Conservation (phyloP, 2,329 filamentous ascomycete genomes). For the Fusarium transvaalense region DNA sequence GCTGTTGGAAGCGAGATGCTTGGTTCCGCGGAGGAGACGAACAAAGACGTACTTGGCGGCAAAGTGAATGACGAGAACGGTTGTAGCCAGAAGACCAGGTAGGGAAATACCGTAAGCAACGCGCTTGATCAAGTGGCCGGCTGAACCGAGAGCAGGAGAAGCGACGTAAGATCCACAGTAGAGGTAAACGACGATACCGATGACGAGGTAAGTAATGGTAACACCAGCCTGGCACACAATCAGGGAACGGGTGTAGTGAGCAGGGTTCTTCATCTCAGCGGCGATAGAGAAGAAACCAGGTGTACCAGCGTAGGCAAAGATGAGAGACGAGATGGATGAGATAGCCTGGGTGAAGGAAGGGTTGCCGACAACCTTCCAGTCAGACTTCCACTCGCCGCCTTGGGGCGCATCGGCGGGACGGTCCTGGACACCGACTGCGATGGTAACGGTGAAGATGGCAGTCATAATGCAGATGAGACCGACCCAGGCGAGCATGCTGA, state of each 20-base stretch:
- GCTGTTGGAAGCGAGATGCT: conserved; percentile 50
- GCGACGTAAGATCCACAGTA: conserved; percentile 62
- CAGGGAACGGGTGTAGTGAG: conserved; percentile 46
- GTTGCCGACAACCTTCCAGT: conserved; percentile 49
- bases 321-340: conserved; percentile 50
- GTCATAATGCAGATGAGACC: conserved; percentile 41
- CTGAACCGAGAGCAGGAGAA: conserved; percentile 61
- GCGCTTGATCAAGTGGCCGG: conserved; percentile 58
- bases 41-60: conserved; percentile 39
- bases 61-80: conserved; percentile 47
- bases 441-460: conserved; percentile 42
- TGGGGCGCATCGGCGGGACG: conserved; percentile 35
- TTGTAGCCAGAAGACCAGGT: conserved; percentile 49
- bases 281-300: conserved; percentile 52
- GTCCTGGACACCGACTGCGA: conserved; percentile 41
- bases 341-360: conserved; percentile 52
- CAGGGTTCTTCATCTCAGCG: conserved; percentile 52
- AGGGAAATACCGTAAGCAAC: conserved; percentile 57
- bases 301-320: conserved; percentile 56
- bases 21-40: conserved; percentile 47
- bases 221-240: conserved; percentile 48
- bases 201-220: conserved; percentile 51
- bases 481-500: conserved; percentile 52
- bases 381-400: conserved; percentile 46
- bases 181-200: conserved; percentile 59